Base-by-base conservation (phyloP, 192 early-diverging fungal genomes). In the Coemansia sp. region DNA sequence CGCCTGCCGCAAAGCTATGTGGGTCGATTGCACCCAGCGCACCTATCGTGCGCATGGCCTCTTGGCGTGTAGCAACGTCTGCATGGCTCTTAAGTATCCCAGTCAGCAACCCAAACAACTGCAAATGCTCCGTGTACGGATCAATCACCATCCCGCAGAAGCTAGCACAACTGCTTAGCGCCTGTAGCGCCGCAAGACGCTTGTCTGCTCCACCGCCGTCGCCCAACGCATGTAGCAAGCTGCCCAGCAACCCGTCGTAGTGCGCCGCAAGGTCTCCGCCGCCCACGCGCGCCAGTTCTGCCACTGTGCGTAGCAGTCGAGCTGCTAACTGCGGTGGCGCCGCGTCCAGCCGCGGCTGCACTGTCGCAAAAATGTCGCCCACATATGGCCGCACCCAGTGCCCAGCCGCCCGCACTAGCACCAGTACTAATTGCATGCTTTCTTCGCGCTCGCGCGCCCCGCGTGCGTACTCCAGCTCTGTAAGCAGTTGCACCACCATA, bases 11-110 rank as follows among this genome's bases (percentile, higher is more conserved):
- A 58, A 61, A 69, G 17, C 25, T 51, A 78, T 97, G 95, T 25
- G 95, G 94, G 85, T 98, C 96, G 19, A 97, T 76, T 5, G 96
- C 96, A 32, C 96, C 96, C 6, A 98, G 83, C 30, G 94, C 94
- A 36, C 96, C 96, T 60, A 98, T 87, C 11, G 94, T 84, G 59
- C 96, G 95, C 19, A 96, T 88, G 2, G 91, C 91, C 70, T 97
- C 94, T 19, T 85, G 74, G 31, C 93, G 86, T 56, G 96, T 91
- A n/a, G 61, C 75, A 10, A 79, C 51, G 17, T 86, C 87, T 42
- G 89, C 85, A 74, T 97, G 94, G 2, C 88, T 89, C 69, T 94
- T 94, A 51, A 98, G 79, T 52, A 97, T 93, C 3, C 66, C 82
- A 25, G 94, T 87, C 59, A 97, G 71, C 8, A 88, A 85, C 57